Evolutionary conservation across 2,329 filamentous ascomycete genomes (phyloP).

Genomic region (Cladosporium colombiae): DNA sequence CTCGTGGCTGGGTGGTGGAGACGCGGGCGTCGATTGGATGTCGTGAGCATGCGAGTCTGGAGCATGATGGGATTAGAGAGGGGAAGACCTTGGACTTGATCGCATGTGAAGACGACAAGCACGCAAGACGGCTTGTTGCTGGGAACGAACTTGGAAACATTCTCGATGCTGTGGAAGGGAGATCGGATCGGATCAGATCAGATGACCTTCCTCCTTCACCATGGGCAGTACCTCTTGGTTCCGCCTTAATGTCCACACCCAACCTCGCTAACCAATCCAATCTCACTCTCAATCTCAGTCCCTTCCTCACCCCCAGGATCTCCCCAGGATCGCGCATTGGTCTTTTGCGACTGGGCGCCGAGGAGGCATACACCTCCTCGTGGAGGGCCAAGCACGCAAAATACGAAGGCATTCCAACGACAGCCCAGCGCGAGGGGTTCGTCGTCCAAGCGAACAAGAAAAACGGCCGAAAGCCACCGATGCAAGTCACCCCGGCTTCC

Average conservation of each 20-base stretch:
- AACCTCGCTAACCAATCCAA: neutral
- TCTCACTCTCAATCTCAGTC: neutral
- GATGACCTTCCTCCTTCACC: neutral
- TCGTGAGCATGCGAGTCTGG: conserved; percentile 1
- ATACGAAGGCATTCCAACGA: neutral
- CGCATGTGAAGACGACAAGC: neutral
- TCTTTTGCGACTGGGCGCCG: neutral
- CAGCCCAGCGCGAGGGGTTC: neutral
- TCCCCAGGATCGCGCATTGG: neutral
- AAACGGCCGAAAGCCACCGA: neutral
- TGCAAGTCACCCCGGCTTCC: neutral
- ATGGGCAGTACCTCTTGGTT: neutral
- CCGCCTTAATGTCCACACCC: neutral
- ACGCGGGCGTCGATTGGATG: neutral
- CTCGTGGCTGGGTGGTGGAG: conserved; percentile 4
- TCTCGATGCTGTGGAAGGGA: neutral
- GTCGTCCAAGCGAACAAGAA: neutral
- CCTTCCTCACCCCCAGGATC: neutral
- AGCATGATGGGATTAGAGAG: neutral
- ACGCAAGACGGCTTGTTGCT: neutral
- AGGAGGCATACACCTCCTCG: neutral
- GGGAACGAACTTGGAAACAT: neutral
- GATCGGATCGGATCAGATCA: neutral
- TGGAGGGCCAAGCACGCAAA: neutral
- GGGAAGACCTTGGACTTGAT: neutral